Conservation (phyloP, 495 filamentous ascomycete species). For the Symbiotaphrina buchneri region DNA sequence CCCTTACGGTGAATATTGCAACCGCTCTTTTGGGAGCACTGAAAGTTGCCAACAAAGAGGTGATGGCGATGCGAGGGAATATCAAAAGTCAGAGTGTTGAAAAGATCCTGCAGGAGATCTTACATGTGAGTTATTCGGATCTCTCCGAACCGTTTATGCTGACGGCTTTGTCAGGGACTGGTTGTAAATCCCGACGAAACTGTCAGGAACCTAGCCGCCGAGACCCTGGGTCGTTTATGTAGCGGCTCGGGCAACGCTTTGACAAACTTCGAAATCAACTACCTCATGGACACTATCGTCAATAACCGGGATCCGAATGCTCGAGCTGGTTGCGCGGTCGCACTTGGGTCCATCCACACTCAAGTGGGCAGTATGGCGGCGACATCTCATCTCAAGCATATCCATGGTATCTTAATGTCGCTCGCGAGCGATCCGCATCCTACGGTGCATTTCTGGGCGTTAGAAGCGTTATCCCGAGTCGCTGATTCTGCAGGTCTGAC, state of each 20-base stretch:
- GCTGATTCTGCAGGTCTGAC: constrained; percentile 84
- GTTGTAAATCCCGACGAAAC: constrained; percentile 65
- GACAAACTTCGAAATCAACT: constrained; percentile 74
- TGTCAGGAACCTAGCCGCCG: constrained; percentile 65
- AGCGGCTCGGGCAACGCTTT: constrained; percentile 72
- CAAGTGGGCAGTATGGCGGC: constrained; percentile 97
- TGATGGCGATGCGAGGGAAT: constrained; percentile 45
- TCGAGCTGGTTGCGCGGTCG: constrained; percentile 82
- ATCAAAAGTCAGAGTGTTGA: constrained; percentile 56
- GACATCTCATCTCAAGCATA: constrained; percentile 89
- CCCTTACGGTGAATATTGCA: constrained; percentile 77
- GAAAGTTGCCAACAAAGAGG: constrained; percentile 68
- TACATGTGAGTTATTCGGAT: constrained; percentile 25
- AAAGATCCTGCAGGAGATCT: constrained; percentile 65
- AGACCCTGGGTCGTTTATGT: constrained; percentile 77
- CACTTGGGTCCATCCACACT: constrained; percentile 79
- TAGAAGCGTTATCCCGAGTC: constrained; percentile 70
- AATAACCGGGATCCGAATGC: constrained; percentile 80
- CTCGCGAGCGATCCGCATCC: constrained; percentile 92
- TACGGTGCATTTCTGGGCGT: constrained; percentile 84
- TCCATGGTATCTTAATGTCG: constrained; percentile 86
- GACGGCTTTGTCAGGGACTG: constrained; percentile 27
- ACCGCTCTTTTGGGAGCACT: constrained; percentile 58
- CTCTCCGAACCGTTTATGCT: constrained; percentile 1
- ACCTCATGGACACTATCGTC: constrained; percentile 83